Base-by-base conservation (phyloP, 1,139 yeast species). In the Nakaseomyces kungkrabaensis region DNA sequence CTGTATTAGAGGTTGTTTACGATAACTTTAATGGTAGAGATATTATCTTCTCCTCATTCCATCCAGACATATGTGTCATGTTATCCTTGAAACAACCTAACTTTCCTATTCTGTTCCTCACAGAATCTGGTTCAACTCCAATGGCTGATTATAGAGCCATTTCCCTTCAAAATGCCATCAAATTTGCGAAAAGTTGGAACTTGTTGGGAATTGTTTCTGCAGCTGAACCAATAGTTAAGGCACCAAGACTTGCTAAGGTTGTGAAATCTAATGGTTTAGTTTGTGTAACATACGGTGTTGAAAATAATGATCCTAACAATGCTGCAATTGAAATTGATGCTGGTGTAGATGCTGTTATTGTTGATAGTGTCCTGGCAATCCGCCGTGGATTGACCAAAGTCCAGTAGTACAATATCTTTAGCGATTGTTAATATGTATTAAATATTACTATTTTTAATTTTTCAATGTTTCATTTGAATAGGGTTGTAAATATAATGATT, bases 311-410 rank as follows among this genome's bases (percentile, higher is more conserved):
- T 45, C 96, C 97, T 0, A 88, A 80, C 52, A 81, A 83, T 57
- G 92, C 96, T 36, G 82, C 81, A 58, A 72, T 85, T 53, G 97
- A 92, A 67, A 85, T 92, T 83, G 81, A 79, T 57, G 92, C 95
- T 9, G 97, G 97, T 11, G 96, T 92, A 7, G 97, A 92, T 72
- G 98, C 98, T 0, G 97, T 92, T 24, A 92, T 92, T 69, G 97
- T 88, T 4, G 97, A 92, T 67, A 84, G 89, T 54, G 97, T 92
- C 3, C 73, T 90, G 63, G 97, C 97, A 0, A 95, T 90, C 11
- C 76, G 97, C 62, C 85, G 85, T 59, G 96, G 90, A 5, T 74
- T 90, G 57, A 68, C 70, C 7, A 67, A 63, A 46, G 26, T 25
- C 9, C 17, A 49, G 29, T 36, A 26, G 45, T 25, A 13, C 9